Evolutionary conservation across 1,139 yeast genomes (phyloP), one percentile per base, ranked within the genome.

Genomic region (Suhomyces bolitotheri): DNA sequence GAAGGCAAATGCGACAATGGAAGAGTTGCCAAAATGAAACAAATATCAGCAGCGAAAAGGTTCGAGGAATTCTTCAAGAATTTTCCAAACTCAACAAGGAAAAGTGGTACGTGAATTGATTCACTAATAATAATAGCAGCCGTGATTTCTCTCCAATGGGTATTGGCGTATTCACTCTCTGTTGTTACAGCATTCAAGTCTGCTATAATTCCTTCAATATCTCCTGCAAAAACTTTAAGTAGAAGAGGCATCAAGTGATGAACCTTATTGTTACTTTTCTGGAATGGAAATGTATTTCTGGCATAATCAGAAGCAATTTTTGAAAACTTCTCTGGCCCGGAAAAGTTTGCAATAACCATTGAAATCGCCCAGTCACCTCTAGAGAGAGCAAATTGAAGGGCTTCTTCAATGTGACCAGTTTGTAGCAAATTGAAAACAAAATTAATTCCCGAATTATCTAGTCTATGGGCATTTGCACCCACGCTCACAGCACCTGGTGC

Each of bases 291-390:
- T 4, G 55, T 51, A 15, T 52, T 52, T 31, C 73, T 53, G 2
- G 74, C 69, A 41, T 58, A 71, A 38, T 67, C 75, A 4, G 65
- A 47, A 1, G 82, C 82, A 9, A 82, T 73, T 21, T 70, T 66
- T 6, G 78, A 64, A 75, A 88, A 83, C 31, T 71, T 68, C 4
- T 77, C 80, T 11, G 76, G 73, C 1, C 94, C 83, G 22, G 78
- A 62, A 11, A 86, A 61, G 40, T 82, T 75, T 1, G 95, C 82
- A 38, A 90, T 65, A 25, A 88, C 60, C 38, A 90, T 58, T 0
- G 96, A 85, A 55, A 89, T 70, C 0, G 95, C 79, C 85, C 89
- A 89, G 44, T 87, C 86, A 10, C 80, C 76, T 39, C 76, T 74
- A 2, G 75, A 70, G 21, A 88, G 57, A 1, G 94, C 78, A 39